Percentiles rank a stretch among this genome's conserved stretches.
phyloP scores from a whole-genome alignment of 2,329 filamentous ascomycete genomes.

The Epichloe scottii region DNA sequence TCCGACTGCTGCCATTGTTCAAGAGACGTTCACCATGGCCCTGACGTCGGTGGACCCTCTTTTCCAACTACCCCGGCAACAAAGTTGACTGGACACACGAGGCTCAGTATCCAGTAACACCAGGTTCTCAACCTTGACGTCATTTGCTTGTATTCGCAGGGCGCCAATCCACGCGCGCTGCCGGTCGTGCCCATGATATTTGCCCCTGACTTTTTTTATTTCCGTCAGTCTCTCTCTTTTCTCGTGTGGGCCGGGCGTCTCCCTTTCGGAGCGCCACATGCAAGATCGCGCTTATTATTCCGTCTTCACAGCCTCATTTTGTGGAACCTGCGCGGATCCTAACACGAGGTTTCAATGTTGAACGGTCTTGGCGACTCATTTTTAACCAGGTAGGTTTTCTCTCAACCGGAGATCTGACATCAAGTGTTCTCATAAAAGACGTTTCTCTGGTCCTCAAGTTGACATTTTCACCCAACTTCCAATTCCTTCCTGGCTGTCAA shows the following conservation, averaged over 20 bases:
- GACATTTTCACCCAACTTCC: neutral
- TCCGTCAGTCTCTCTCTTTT: too few relatives aligned
- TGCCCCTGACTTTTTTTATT: neutral
- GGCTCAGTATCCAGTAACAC: neutral
- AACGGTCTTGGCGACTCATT: too few relatives aligned
- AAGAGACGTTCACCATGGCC: too few relatives aligned
- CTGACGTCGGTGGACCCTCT: neutral
- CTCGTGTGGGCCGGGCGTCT: neutral
- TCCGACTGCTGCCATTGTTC: too few relatives aligned
- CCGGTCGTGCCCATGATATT: neutral
- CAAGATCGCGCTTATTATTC: neutral
- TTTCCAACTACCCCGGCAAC: neutral
- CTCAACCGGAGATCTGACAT: neutral
- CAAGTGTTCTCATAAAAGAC: neutral
- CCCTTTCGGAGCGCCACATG: neutral
- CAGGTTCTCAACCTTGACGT: neutral
- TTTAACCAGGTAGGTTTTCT: too few relatives aligned
- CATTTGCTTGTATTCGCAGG: neutral
- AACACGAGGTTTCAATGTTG: too few relatives aligned
- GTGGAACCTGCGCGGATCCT: neutral
- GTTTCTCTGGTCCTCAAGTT: too few relatives aligned
- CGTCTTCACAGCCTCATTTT: neutral
- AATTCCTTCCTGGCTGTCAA: neutral
- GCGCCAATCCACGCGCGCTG: neutral
- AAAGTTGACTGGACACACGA: neutral